These are phyloP conservation scores for Coemansia sp. DNA, from an alignment of 371 early-diverging fungal species.

Conservation along the genomic window DNA sequence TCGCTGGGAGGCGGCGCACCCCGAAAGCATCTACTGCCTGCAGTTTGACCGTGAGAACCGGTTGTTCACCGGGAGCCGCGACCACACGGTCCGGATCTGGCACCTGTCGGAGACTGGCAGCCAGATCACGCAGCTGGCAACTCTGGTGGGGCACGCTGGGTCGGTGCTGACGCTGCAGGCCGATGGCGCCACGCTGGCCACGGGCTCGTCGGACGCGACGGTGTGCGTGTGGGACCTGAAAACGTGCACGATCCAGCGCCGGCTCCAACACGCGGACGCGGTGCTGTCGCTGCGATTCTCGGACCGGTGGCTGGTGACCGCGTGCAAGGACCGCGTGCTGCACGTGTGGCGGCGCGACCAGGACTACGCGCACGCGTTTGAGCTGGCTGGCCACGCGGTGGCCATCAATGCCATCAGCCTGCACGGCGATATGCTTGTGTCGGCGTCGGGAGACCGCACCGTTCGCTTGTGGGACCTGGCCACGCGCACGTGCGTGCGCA, in stretches of 20 bases:
- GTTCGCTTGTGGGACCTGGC: constrained; percentile 78
- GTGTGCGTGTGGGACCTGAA: constrained; percentile 84
- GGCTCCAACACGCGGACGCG: constrained; percentile 66
- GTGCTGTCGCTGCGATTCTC: constrained; percentile 79
- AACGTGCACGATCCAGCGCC: constrained; percentile 74
- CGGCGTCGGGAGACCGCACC: constrained; percentile 89
- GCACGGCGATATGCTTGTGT: constrained; percentile 72
- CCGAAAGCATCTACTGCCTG: constrained; percentile 90
- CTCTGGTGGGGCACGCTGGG: constrained; percentile 88
- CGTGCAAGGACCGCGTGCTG: constrained; percentile 88
- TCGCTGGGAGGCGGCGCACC: constrained; percentile 71
- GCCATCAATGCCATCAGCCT: constrained; percentile 95
- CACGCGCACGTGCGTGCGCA: constrained; percentile 64
- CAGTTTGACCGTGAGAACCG: constrained; percentile 93
- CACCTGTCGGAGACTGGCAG: constrained; percentile 77
- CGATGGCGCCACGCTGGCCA: constrained; percentile 72
- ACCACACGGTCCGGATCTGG: constrained; percentile 82
- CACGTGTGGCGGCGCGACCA: constrained; percentile 71
- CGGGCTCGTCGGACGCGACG: constrained; percentile 87
- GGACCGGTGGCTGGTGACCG: constrained; percentile 72
- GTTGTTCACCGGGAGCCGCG: constrained; percentile 86
- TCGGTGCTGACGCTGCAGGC: constrained; percentile 98
- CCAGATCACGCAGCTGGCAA: constrained; percentile 67
- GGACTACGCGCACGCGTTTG: constrained; percentile 52
- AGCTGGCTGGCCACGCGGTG: constrained; percentile 77